Evolutionary conservation across 2,329 filamentous ascomycete species (phyloP).

Genomic region (Madurella mycetomatis): DNA sequence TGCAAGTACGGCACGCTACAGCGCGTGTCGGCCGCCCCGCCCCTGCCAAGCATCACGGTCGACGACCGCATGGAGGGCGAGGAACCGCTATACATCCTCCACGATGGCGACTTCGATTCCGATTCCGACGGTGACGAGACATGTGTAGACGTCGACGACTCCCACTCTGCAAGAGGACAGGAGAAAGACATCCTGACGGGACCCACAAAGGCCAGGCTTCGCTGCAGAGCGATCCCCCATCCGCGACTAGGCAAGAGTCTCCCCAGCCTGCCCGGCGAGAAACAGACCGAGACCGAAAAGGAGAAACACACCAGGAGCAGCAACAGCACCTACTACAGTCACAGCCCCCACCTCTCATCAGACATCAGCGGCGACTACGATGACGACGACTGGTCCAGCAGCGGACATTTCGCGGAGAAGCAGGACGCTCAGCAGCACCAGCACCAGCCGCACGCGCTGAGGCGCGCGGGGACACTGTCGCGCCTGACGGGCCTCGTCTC

Average conservation of each 20-base stretch:
- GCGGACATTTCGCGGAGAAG: no score
- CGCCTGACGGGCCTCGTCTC: conserved; percentile 7
- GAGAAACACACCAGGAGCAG: not conserved
- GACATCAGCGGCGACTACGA: no score
- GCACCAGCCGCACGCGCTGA: not conserved
- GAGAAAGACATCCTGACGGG: not conserved
- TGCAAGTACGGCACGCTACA: conserved; percentile 41
- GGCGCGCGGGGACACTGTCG: conserved; percentile 4
- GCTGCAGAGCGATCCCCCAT: not conserved
- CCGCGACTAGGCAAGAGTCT: not conserved
- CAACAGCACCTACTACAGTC: not conserved
- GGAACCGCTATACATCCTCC: conserved; percentile 8
- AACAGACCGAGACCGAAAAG: no score
- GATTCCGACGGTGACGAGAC: not conserved
- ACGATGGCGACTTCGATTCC: conserved; percentile 3
- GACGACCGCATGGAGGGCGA: conserved; percentile 4
- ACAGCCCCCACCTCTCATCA: not conserved
- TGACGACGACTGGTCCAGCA: no score
- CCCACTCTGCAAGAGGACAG: not conserved
- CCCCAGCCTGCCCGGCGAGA: not conserved
- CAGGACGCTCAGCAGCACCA: no score
- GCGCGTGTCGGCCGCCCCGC: conserved; percentile 3
- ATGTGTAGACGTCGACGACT: no score
- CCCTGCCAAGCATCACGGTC: not conserved
- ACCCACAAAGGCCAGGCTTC: not conserved